Base-by-base conservation (phyloP, 176 grass and related monocot species). In the Rhynchospora pubera region DNA sequence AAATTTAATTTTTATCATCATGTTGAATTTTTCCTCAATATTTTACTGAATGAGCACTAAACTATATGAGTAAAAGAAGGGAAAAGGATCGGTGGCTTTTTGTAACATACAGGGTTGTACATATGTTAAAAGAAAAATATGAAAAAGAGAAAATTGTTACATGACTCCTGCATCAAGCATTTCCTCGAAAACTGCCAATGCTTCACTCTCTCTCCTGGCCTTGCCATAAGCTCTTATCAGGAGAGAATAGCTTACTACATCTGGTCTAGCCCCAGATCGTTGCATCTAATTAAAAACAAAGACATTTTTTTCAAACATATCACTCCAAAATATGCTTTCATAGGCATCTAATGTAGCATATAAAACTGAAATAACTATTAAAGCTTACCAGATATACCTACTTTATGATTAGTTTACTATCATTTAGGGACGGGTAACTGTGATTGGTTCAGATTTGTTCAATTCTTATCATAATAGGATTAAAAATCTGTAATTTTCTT, bases 121-220 rank as follows among this genome's bases (percentile, higher is more conserved):
- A 63, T 22, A 22, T 62, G 42, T 59, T 53, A 26, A 50, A 57
- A 77, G 16, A 19, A 56, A 70, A 18, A 57, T 52, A 24, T 57
- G 60, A 86, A 78, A 28, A 55, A 78, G 50, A 43, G 60, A 19
- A 88, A 87, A 89, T 34, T 10, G 10, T 21, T 84, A 98, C 96
- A 92, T 98, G 89, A 98, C 84, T 93, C 87, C 85, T 84, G 96
- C 96, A 93, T 98, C 96, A 87, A 98, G 96, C 92, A 98, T 98
- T 86, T 98, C 96, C 88, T 98, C 96, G 48, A 94, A 98, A 82
- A 98, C 92, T 4, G 83, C 87, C 79, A 94, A 88, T 82, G 96
- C 96, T 90, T 98, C 96, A 79, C 89, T 89, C 78, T 94, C 96
- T 85, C 92, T 91, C 69, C 92, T 98, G 7, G 96, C 91, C 85